Conservation (phyloP, 2,329 filamentous ascomycete genomes). For the Diaporthe nobilis region DNA sequence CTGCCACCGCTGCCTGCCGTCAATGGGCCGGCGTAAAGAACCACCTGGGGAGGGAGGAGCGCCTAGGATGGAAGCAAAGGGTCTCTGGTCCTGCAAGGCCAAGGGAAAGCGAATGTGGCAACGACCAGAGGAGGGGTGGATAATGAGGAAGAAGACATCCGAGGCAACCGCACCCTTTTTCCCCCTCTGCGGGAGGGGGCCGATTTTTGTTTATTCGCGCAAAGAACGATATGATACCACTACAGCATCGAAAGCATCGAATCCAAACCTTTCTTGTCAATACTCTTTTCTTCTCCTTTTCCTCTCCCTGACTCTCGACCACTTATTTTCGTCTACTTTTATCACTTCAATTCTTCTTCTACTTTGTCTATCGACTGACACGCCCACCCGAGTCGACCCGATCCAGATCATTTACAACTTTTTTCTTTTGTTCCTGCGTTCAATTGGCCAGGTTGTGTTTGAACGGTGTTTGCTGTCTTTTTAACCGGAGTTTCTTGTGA, state of each 20-base stretch:
- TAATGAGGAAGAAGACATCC: constrained; percentile 36
- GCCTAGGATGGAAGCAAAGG: constrained; percentile 15
- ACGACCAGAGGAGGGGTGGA: constrained; percentile 10
- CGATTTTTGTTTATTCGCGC: constrained; percentile 39
- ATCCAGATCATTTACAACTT: constrained; percentile 9
- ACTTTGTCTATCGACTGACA: constrained; percentile 4
- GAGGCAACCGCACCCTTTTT: constrained; percentile 19
- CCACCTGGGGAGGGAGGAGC: background rate
- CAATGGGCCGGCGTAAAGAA: constrained; percentile 41
- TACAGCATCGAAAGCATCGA: constrained; percentile 43
- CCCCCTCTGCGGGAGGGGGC: background rate
- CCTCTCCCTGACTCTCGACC: constrained; percentile 1
- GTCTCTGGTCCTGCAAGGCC: constrained; percentile 42
- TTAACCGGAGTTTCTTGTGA: constrained; percentile 30
- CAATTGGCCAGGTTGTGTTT: background rate
- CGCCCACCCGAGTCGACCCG: constrained; percentile 29
- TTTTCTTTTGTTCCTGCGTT: constrained; percentile 34
- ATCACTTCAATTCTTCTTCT: constrained; percentile 15
- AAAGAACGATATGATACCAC: constrained; percentile 44
- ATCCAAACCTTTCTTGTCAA: constrained; percentile 39
- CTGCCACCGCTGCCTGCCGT: constrained; percentile 68
- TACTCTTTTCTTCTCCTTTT: constrained; percentile 24
- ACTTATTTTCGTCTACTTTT: background rate
- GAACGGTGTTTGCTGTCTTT: background rate
- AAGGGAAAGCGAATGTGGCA: background rate